A percentile compares a stretch with the other conserved stretches of the same genome.
phyloP scores from a whole-genome alignment of 371 early-diverging fungal genomes.

The Actinomortierella wolfii region DNA sequence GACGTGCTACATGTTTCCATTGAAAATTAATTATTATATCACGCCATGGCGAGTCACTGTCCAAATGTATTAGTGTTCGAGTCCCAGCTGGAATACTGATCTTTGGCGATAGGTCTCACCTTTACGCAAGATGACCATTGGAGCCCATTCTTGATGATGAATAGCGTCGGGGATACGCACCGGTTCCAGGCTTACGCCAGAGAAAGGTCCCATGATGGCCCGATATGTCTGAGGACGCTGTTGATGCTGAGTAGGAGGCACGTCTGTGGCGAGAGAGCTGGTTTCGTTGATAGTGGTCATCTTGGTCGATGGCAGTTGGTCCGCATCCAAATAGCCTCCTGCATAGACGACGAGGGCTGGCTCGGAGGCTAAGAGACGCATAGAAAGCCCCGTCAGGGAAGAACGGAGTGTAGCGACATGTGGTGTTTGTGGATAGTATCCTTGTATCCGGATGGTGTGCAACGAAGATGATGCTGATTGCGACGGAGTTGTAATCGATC shows the following conservation, averaged over 20 bases:
- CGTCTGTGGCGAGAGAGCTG: neutral
- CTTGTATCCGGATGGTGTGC: conserved; percentile 19
- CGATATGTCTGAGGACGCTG: too few relatives aligned
- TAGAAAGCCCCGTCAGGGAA: conserved; percentile 23
- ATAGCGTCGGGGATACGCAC: conserved; percentile 43
- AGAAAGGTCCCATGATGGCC: conserved; percentile 3
- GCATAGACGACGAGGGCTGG: conserved; percentile 36
- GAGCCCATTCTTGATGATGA: conserved; percentile 29
- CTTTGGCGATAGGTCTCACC: conserved; percentile 31
- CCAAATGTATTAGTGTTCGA: too few relatives aligned
- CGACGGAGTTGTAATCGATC: neutral
- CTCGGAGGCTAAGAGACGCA: conserved; percentile 32
- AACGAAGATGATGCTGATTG: neutral
- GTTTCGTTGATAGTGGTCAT: conserved; percentile 5
- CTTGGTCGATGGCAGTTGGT: conserved; percentile 17
- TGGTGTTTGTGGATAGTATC: conserved; percentile 21
- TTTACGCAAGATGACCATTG: conserved; percentile 26
- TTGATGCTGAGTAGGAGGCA: too few relatives aligned
- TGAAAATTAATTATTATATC: too few relatives aligned
- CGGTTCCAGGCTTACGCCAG: conserved; percentile 31
- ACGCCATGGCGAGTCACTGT: too few relatives aligned
- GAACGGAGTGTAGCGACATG: conserved; percentile 26
- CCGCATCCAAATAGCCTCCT: conserved; percentile 23
- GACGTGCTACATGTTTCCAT: too few relatives aligned
- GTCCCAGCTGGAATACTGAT: conserved; percentile 20